phyloP scores from a whole-genome alignment of 164 flowering plant species.

The Stephania cephalantha region DNA sequence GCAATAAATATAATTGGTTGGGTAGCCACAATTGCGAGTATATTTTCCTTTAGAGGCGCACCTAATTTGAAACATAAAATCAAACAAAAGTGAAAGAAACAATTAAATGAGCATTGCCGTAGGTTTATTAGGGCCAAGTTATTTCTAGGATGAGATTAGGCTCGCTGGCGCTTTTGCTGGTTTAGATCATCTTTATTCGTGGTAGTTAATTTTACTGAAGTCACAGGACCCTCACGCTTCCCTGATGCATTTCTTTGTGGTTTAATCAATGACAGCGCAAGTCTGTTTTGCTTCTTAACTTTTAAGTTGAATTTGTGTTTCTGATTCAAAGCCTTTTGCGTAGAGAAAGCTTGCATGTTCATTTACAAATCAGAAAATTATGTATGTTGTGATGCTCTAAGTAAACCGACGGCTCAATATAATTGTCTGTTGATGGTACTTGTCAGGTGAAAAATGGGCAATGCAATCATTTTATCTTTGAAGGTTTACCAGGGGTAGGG shows the following conservation, averaged over 20 bases:
- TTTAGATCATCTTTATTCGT: background rate
- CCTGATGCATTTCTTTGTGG: too few relatives aligned
- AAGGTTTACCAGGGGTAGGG: constrained; percentile 67
- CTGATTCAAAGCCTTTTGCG: background rate
- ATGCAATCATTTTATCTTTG: constrained; percentile 52
- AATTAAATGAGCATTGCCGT: too few relatives aligned
- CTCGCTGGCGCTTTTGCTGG: background rate
- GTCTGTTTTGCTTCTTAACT: background rate
- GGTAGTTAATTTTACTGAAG: background rate
- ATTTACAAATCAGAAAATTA: background rate
- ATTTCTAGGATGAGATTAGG: too few relatives aligned
- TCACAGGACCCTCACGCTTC: too few relatives aligned
- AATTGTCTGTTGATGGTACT: background rate
- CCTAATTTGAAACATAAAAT: too few relatives aligned
- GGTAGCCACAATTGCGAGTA: too few relatives aligned
- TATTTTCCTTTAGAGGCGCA: too few relatives aligned
- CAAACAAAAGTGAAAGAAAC: too few relatives aligned
- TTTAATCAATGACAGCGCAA: too few relatives aligned
- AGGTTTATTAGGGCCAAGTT: too few relatives aligned
- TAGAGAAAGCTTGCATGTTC: background rate
- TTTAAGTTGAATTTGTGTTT: background rate
- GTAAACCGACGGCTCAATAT: too few relatives aligned
- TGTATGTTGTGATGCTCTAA: background rate
- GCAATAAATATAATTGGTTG: too few relatives aligned
- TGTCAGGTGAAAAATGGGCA: constrained; percentile 29